These are phyloP conservation scores for Bassia scoparia DNA, from an alignment of 148 eudicot species.

Conservation along the genomic window DNA sequence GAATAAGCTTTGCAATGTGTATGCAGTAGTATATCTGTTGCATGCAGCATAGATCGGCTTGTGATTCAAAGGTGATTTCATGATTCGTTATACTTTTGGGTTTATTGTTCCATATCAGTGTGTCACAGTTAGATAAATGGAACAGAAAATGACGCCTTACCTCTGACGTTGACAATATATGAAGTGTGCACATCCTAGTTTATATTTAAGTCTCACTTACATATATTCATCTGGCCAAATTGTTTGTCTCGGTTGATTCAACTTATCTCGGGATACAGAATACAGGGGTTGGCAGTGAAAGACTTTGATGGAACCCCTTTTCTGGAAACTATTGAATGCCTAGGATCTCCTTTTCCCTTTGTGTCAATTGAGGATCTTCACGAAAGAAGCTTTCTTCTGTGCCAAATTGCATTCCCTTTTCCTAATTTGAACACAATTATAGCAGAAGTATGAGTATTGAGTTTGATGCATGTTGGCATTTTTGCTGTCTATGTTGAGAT, in stretches of 20 bases:
- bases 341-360: background rate
- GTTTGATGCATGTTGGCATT: background rate
- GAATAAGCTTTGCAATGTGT: background rate
- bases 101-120: no score
- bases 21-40: background rate
- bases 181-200: background rate
- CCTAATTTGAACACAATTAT: background rate
- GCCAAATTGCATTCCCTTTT: background rate
- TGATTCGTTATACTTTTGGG: background rate
- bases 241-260: no score
- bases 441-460: background rate
- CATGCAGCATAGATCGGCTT: background rate
- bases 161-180: background rate
- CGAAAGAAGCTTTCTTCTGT: background rate
- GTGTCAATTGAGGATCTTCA: background rate
- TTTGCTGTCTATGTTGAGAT: background rate
- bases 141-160: background rate
- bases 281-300: background rate
- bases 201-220: background rate
- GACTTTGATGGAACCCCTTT: background rate
- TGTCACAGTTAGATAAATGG: background rate
- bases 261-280: slow-evolving; percentile 3
- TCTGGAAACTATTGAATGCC: background rate
- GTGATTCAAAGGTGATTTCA: background rate
- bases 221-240: background rate